phyloP scores from a whole-genome alignment of 768 basidiomycete species.

The Vararia minispora region DNA sequence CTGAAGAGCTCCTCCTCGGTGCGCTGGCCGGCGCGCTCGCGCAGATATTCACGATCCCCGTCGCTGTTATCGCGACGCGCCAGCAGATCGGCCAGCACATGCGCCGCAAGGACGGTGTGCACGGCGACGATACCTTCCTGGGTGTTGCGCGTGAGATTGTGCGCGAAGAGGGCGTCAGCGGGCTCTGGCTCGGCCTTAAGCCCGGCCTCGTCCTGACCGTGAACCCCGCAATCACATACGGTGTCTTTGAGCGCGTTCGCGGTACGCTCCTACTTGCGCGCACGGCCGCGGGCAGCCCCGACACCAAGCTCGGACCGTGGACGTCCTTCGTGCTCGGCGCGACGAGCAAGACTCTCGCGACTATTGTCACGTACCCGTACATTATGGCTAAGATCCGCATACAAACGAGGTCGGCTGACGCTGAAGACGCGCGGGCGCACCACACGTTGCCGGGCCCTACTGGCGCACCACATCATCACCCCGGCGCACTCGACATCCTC shows the following conservation, averaged over 20 bases:
- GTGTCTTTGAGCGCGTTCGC: constrained; percentile 88
- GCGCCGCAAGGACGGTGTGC: constrained; percentile 4
- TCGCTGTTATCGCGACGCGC: constrained; percentile 93
- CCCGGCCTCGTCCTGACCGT: constrained; percentile 92
- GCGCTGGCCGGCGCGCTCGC: constrained; percentile 90
- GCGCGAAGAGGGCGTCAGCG: constrained; percentile 75
- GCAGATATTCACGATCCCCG: constrained; percentile 97
- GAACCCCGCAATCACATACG: constrained; percentile 97
- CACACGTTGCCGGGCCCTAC: constrained; percentile 26
- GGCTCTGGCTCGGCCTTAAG: constrained; percentile 88
- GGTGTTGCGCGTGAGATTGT: constrained; percentile 79
- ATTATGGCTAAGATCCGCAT: constrained; percentile 96
- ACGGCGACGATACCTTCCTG: constrained; percentile 59
- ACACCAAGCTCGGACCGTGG: constrained; percentile 62
- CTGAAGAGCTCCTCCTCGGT: constrained; percentile 76
- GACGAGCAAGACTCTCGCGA: constrained; percentile 89
- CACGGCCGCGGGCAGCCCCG: constrained; percentile 26
- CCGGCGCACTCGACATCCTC: constrained; percentile 73
- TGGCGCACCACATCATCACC: constrained; percentile 39
- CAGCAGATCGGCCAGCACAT: constrained; percentile 72
- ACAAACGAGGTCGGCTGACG: constrained; percentile 67
- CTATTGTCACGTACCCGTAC: constrained; percentile 91
- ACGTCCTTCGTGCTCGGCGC: constrained; percentile 84
- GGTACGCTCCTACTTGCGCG: constrained; percentile 49
- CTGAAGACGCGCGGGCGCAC: constrained; percentile 33